These are phyloP conservation scores for Pythium pyrilobum DNA, from an alignment of 352 stramenopile species.

Conservation along the genomic window DNA sequence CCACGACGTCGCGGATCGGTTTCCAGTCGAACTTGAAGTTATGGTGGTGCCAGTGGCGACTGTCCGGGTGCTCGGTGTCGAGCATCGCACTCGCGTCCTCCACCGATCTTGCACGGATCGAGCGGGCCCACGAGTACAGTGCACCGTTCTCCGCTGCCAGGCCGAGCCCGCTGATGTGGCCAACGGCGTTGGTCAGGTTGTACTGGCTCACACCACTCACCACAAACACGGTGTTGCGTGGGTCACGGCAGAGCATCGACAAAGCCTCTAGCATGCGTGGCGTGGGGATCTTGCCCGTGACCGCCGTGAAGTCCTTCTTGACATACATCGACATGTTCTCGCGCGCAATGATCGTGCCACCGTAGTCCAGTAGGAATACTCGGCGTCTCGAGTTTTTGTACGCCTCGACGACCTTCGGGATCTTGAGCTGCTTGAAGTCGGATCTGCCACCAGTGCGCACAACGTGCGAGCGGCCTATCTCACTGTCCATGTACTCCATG, in stretches of 20 bases:
- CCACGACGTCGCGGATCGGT: conserved; percentile 85
- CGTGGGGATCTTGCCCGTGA: conserved; percentile 91
- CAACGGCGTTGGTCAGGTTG: conserved; percentile 89
- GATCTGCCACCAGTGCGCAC: conserved; percentile 55
- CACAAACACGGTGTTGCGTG: conserved; percentile 96
- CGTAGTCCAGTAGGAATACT: conserved; percentile 97
- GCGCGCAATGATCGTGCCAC: conserved; percentile 92
- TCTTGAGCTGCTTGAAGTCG: conserved; percentile 84
- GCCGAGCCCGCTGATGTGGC: conserved; percentile 90
- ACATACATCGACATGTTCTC: conserved; percentile 94
- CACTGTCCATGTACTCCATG: conserved; percentile 87
- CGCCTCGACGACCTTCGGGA: conserved; percentile 74
- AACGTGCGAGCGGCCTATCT: conserved; percentile 71
- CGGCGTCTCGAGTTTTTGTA: conserved; percentile 83
- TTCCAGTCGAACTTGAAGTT: conserved; percentile 89
- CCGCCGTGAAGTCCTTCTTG: conserved; percentile 94
- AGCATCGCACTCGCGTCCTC: conserved; percentile 26
- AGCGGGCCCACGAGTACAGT: conserved; percentile 88
- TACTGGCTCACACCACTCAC: conserved; percentile 91
- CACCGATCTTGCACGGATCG: conserved; percentile 38
- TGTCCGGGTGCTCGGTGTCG: conserved; percentile 5
- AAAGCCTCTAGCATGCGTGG: conserved; percentile 87
- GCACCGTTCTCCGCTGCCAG: conserved; percentile 94
- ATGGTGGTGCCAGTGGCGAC: conserved; percentile 73
- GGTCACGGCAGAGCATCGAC: conserved; percentile 83